These are phyloP conservation scores for Fulvia fulva DNA, from an alignment of 2,329 filamentous ascomycete genomes.

Conservation along the genomic window DNA sequence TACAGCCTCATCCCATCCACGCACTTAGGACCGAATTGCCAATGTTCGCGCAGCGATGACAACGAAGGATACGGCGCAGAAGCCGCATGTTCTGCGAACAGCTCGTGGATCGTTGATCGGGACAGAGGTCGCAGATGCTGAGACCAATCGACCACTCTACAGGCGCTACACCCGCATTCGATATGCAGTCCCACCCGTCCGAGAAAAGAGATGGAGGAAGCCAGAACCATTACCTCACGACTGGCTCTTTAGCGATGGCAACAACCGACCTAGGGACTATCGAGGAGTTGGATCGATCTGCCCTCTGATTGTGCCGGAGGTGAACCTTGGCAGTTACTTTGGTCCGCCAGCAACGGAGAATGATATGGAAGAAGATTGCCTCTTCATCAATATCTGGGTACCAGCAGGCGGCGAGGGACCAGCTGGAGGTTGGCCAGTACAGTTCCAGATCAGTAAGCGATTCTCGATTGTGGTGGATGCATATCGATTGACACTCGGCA, in stretches of 20 bases:
- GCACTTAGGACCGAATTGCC: background rate
- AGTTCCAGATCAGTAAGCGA: constrained; percentile 15
- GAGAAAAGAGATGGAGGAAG: constrained; percentile 18
- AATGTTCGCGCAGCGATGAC: background rate
- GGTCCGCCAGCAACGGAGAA: constrained; percentile 2
- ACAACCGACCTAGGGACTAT: constrained; percentile 16
- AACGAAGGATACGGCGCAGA: constrained; percentile 9
- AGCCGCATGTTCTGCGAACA: constrained; percentile 11
- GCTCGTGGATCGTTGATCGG: constrained; percentile 16
- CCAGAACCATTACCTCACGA: constrained; percentile 17
- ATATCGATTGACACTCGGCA: background rate
- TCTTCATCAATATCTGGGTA: constrained; percentile 20
- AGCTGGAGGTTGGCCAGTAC: constrained; percentile 16
- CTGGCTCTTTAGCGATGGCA: constrained; percentile 19
- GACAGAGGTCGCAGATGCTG: constrained; percentile 13
- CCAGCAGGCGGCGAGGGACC: constrained; percentile 15
- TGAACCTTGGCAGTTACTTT: background rate
- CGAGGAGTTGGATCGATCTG: constrained; percentile 15
- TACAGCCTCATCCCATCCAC: background rate
- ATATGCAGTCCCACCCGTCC: constrained; percentile 16
- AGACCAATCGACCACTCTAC: constrained; percentile 13
- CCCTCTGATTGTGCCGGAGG: constrained; percentile 9
- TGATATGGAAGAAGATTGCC: constrained; percentile 17
- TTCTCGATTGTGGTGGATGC: too few relatives aligned
- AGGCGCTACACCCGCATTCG: constrained; percentile 15